Conservation (phyloP, 176 grass and related monocot genomes). For the Alopecurus myosuroides region DNA sequence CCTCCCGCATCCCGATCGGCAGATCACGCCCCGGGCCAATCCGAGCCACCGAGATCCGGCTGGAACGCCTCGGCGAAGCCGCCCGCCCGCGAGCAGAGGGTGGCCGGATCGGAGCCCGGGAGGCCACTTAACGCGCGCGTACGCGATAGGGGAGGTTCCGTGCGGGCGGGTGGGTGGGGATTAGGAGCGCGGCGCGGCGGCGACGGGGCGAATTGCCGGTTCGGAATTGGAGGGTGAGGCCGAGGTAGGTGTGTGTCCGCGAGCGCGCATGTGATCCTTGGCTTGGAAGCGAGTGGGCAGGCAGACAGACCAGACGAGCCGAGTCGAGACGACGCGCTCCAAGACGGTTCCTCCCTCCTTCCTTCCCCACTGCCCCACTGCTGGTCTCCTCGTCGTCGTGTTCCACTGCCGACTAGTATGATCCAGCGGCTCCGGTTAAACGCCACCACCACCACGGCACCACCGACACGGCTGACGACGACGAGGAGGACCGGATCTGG, state of each 20-base stretch:
- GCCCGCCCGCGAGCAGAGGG: not conserved
- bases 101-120: not conserved
- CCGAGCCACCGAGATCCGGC: slow-evolving; percentile 22
- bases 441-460: not conserved
- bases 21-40: not conserved
- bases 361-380: not conserved
- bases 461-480: not conserved
- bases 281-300: not conserved
- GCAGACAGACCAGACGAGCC: not conserved
- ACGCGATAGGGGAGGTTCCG: not conserved
- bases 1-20: slow-evolving; percentile 27
- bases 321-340: not conserved
- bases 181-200: slow-evolving; percentile 38
- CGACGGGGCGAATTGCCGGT: not conserved
- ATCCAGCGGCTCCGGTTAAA: not conserved
- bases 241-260: not conserved
- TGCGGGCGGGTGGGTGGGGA: slow-evolving; percentile 16
- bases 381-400: not conserved
- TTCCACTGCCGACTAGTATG: no score
- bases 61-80: not conserved
- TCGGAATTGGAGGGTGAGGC: not conserved
- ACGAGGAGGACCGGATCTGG: not conserved
- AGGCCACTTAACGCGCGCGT: not conserved
- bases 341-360: not conserved
- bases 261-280: slow-evolving; percentile 18